Conservation (phyloP, 768 basidiomycete species). For the Boletales sp. region DNA sequence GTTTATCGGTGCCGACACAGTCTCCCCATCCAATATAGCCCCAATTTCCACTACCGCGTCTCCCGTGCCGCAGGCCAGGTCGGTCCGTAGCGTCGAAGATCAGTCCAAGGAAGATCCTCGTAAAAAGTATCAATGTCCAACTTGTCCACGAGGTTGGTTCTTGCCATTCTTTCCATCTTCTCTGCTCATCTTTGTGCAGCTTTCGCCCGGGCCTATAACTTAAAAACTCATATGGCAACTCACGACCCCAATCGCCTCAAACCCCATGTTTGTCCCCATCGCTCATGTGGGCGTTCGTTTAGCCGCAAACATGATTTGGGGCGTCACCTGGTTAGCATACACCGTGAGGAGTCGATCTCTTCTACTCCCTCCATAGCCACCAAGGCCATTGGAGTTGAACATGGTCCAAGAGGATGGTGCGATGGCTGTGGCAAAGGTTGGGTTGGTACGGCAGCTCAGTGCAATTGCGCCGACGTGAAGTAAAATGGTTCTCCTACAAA, state of each 20-base stretch:
- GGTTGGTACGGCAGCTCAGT: slow-evolving; percentile 51
- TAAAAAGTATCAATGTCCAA: slow-evolving; percentile 74
- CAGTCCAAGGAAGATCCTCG: slow-evolving; percentile 57
- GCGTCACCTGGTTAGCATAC: slow-evolving; percentile 83
- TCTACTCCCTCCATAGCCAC: slow-evolving; percentile 37
- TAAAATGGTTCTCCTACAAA: slow-evolving; percentile 30
- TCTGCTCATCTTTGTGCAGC: slow-evolving; percentile 40
- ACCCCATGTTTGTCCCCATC: slow-evolving; percentile 84
- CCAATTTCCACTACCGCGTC: slow-evolving; percentile 47
- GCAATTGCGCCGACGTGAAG: slow-evolving; percentile 65
- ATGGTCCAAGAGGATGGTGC: slow-evolving; percentile 64
- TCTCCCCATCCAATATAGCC: slow-evolving; percentile 55
- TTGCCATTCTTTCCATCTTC: not conserved
- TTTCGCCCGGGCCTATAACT: slow-evolving; percentile 90
- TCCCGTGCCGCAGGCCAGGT: slow-evolving; percentile 33
- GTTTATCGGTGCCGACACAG: slow-evolving; percentile 34
- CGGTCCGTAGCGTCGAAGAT: slow-evolving; percentile 41
- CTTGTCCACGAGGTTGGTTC: slow-evolving; percentile 65
- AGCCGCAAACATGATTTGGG: slow-evolving; percentile 93
- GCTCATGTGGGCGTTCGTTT: slow-evolving; percentile 84
- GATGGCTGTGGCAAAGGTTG: slow-evolving; percentile 70
- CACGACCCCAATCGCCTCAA: slow-evolving; percentile 91
- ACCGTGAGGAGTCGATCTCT: slow-evolving; percentile 60
- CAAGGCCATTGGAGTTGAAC: slow-evolving; percentile 65
- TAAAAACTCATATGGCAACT: slow-evolving; percentile 94